Evolutionary conservation across 2,329 filamentous ascomycete genomes (phyloP).

Genomic region (Hortaea werneckii): DNA sequence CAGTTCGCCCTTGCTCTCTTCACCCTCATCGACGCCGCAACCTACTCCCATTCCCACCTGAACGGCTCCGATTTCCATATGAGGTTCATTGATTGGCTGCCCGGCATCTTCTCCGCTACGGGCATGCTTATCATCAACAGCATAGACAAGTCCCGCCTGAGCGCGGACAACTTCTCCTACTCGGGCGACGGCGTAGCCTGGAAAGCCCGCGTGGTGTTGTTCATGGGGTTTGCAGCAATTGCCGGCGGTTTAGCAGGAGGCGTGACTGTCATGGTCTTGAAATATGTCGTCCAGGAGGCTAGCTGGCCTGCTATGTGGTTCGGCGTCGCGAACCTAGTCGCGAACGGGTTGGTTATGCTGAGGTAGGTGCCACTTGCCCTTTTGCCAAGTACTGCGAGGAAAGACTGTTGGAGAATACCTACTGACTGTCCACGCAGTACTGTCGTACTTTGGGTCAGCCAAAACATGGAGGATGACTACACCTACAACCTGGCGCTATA

Average conservation of each 20-base stretch:
- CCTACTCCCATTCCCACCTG: constrained; percentile 51
- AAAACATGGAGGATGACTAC: constrained; percentile 66
- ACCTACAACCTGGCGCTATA: constrained; percentile 58
- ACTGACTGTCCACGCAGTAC: constrained; percentile 38
- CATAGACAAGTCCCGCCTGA: constrained; percentile 57
- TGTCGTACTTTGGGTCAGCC: constrained; percentile 57
- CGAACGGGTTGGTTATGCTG: constrained; percentile 56
- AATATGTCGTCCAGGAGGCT: constrained; percentile 53
- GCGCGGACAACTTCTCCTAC: constrained; percentile 55
- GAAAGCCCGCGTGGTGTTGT: constrained; percentile 59
- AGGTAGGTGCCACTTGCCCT: constrained; percentile 39
- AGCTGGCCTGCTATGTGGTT: constrained; percentile 55
- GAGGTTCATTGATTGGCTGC: constrained; percentile 64
- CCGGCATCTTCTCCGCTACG: constrained; percentile 57
- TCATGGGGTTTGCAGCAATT: constrained; percentile 59
- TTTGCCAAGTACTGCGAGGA: too few relatives aligned
- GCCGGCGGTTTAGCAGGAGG: constrained; percentile 57
- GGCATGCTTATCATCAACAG: constrained; percentile 65
- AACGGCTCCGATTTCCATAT: constrained; percentile 53
- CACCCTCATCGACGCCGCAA: constrained; percentile 56
- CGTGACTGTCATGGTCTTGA: constrained; percentile 57
- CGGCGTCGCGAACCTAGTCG: constrained; percentile 55
- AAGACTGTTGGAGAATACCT: not conserved
- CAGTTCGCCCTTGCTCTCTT: constrained; percentile 63
- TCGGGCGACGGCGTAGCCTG: constrained; percentile 54